These are phyloP conservation scores for Microdochium paspali DNA, from an alignment of 2,329 filamentous ascomycete genomes.

Conservation along the genomic window DNA sequence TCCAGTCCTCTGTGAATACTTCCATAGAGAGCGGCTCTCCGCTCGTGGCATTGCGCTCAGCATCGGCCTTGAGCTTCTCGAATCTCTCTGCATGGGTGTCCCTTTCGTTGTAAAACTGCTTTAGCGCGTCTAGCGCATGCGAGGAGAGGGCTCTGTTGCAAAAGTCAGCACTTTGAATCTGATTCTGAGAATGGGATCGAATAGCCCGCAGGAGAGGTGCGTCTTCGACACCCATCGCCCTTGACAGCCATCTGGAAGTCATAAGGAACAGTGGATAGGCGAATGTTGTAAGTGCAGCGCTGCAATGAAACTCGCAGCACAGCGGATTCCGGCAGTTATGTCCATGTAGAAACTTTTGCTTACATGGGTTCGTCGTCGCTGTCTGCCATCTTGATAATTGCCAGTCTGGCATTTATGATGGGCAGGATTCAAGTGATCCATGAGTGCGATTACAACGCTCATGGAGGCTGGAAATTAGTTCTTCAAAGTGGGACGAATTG, in stretches of 20 bases:
- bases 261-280: too few species aligned
- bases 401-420: neutral
- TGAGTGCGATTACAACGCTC: too few species aligned
- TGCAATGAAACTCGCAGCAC: too few species aligned
- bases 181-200: too few species aligned
- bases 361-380: constrained; percentile 42
- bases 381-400: constrained; percentile 13
- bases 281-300: too few species aligned
- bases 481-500: neutral
- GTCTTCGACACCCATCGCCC: too few species aligned
- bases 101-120: constrained; percentile 65
- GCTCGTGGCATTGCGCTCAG: constrained; percentile 41
- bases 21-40: constrained; percentile 48
- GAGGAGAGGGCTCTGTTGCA: constrained; percentile 49
- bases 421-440: too few species aligned
- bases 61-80: constrained; percentile 53
- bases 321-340: too few species aligned
- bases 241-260: too few species aligned
- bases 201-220: too few species aligned
- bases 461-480: neutral
- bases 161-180: neutral
- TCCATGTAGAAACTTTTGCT: constrained; percentile 10
- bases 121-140: constrained; percentile 57
- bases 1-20: constrained; percentile 72
- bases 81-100: constrained; percentile 59